Base-by-base conservation (phyloP, 176 grass and related monocot species). In the Triticum timopheevii region DNA sequence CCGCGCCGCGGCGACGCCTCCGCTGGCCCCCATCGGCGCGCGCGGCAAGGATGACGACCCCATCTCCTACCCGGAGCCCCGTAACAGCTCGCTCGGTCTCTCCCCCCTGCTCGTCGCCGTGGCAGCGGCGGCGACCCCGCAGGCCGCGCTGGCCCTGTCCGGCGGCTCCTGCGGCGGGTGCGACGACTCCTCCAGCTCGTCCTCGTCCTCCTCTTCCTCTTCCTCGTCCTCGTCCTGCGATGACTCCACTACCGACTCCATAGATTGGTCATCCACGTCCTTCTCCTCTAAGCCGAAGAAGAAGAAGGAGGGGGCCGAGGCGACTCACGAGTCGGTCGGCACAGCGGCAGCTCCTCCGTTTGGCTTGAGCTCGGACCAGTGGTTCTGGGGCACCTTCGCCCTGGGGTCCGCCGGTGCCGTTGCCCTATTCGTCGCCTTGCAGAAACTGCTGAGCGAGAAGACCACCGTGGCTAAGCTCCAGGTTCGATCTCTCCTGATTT, bases 381-480 rank as follows among this genome's bases (percentile, higher is more conserved):
- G 22, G 40, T 76, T 67, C 6, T 67, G 59, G 23, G 23, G 73
- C 44, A 25, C 13, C 42, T 1, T 76, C 3, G 73, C 70, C 38
- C 1, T 27, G n/a, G 56, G 31, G 1, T 73, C 61, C 33, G 69
- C 52, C 68, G 49, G 61, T 19, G 61, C 19, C 13, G 44, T 16
- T 58, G 33, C 45, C 66, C 10, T 88, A 8, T 31, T 45, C 11
- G 31, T 81, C 82, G 69, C 69, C 19, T 13, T 13, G 45, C 10
- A 1, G 19, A 61, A 61, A 23, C 38, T 27, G 36, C 82, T 52
- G 56, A 12, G 22, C 15, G 25, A 76, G 73, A 28, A 8, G 69
- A 85, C 77, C 6, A 10, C 69, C 35, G 68, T 89, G 45, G 19
- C 81, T 78, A 89, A 89, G 22, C 47, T 89, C 24, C 88, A 85